A percentile compares a stretch with the other conserved stretches of the same genome.
These are phyloP conservation scores for Epichloe sibirici DNA, from an alignment of 2,329 filamentous ascomycete genomes.

Conservation along the genomic window DNA sequence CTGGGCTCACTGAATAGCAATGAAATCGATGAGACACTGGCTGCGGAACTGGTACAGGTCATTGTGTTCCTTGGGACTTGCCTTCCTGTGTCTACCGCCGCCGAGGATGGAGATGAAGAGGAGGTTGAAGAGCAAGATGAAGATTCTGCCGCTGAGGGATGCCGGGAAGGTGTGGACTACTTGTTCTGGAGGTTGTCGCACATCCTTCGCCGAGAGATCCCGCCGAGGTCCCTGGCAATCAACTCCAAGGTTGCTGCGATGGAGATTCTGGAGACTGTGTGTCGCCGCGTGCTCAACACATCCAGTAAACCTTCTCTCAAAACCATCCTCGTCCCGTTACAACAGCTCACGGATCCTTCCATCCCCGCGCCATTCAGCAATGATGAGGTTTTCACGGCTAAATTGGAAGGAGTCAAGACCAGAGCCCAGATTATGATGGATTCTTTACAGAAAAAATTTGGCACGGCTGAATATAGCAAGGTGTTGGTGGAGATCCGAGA, in stretches of 20 bases:
- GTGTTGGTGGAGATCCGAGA: constrained; percentile 62
- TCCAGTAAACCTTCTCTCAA: constrained; percentile 52
- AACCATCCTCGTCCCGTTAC: constrained; percentile 47
- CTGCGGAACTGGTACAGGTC: constrained; percentile 67
- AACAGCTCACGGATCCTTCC: constrained; percentile 71
- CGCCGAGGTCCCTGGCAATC: constrained; percentile 49
- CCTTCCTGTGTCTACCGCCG: constrained; percentile 28
- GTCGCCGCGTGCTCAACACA: constrained; percentile 44
- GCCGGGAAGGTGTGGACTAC: constrained; percentile 45
- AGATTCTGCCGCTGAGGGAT: constrained; percentile 20
- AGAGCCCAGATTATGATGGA: constrained; percentile 70
- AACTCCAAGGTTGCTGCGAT: constrained; percentile 66
- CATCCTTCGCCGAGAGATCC: constrained; percentile 64
- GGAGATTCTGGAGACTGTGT: constrained; percentile 59
- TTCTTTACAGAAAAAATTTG: constrained; percentile 71
- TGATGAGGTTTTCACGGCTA: constrained; percentile 55
- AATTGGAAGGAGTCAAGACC: constrained; percentile 58
- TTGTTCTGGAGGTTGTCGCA: constrained; percentile 68
- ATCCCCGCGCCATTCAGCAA: constrained; percentile 60
- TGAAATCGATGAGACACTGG: constrained; percentile 61
- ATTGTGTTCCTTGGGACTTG: constrained; percentile 65
- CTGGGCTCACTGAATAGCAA: constrained; percentile 45
- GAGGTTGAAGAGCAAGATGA: constrained; percentile 31
- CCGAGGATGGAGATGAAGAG: constrained; percentile 28
- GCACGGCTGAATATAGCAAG: constrained; percentile 66